Evolutionary conservation across 2,329 filamentous ascomycete species (phyloP).

Genomic region (Trichoderma sp.): DNA sequence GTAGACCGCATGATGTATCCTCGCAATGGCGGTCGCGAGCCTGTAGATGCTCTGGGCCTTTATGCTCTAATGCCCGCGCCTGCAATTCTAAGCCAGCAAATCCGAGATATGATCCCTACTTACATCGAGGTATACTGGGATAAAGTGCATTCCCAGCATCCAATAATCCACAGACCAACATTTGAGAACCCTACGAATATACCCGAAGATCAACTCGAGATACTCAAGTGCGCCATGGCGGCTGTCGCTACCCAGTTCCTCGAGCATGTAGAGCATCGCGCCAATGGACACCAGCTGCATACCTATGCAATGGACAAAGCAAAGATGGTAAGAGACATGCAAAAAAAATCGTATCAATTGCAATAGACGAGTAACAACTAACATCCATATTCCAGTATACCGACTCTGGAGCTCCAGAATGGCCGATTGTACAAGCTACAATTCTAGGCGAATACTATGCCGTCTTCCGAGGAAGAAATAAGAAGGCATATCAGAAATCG

Average conservation of each 20-base stretch:
- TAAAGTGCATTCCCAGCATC: constrained; percentile 52
- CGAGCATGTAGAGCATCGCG: constrained; percentile 53
- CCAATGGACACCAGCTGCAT: constrained; percentile 55
- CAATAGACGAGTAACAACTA: not conserved
- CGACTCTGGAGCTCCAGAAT: constrained; percentile 39
- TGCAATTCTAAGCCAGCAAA: constrained; percentile 45
- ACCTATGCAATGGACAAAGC: constrained; percentile 55
- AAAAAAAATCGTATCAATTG: not conserved
- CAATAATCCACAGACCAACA: constrained; percentile 55
- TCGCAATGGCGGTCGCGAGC: constrained; percentile 46
- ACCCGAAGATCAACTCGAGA: constrained; percentile 44
- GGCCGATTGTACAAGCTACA: constrained; percentile 59
- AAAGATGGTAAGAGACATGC: constrained; percentile 50
- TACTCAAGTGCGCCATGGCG: constrained; percentile 59
- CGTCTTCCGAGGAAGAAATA: constrained; percentile 57
- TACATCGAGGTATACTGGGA: constrained; percentile 61
- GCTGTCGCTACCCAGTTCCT: constrained; percentile 60
- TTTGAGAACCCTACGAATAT: constrained; percentile 44
- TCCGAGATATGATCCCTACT: constrained; percentile 50
- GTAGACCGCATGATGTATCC: constrained; percentile 42
- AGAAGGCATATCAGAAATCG: constrained; percentile 53
- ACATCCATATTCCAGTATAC: constrained; percentile 17
- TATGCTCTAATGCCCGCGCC: constrained; percentile 37
- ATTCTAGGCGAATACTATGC: constrained; percentile 60
- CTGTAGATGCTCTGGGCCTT: constrained; percentile 46